These are phyloP conservation scores for Scutellaria barbata DNA, from an alignment of 257 asterid genomes.

Conservation along the genomic window DNA sequence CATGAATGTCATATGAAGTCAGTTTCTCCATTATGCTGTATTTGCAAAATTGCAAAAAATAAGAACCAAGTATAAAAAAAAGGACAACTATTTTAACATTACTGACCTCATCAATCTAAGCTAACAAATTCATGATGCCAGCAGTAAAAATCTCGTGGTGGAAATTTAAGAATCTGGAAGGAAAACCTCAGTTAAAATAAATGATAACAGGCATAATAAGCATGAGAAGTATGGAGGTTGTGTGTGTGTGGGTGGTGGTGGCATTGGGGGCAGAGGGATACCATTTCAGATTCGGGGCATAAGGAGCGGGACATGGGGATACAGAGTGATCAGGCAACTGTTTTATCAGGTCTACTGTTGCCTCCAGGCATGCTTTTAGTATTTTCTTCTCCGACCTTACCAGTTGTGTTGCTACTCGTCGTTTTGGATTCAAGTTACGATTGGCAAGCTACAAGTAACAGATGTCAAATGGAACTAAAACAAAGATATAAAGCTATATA, in stretches of 20 bases:
- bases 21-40: slow-evolving; percentile 9
- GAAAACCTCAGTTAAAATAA: slow-evolving; percentile 19
- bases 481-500: slow-evolving; percentile 3
- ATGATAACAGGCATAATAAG: slow-evolving; percentile 10
- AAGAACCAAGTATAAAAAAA: not conserved
- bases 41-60: slow-evolving; percentile 9
- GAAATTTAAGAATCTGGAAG: slow-evolving; percentile 40
- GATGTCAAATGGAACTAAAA: slow-evolving; percentile 26
- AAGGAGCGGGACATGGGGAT: slow-evolving; percentile 95
- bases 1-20: too few species aligned
- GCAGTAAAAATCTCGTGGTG: slow-evolving; percentile 26
- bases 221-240: not conserved
- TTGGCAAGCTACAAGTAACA: slow-evolving; percentile 66
- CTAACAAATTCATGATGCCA: slow-evolving; percentile 31
- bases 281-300: slow-evolving; percentile 81
- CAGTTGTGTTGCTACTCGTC: slow-evolving; percentile 88
- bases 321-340: slow-evolving; percentile 82
- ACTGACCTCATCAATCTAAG: slow-evolving; percentile 41
- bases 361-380: slow-evolving; percentile 71
- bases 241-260: not conserved
- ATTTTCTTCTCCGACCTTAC: slow-evolving; percentile 87
- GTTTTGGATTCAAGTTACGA: slow-evolving; percentile 69
- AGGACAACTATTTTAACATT: not conserved
- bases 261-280: slow-evolving; percentile 32
- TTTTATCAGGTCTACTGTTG: slow-evolving; percentile 73